Evolutionary conservation across 2,329 filamentous ascomycete genomes (phyloP), one percentile per base, ranked within the genome.

Genomic region (Byssothecium circinans): DNA sequence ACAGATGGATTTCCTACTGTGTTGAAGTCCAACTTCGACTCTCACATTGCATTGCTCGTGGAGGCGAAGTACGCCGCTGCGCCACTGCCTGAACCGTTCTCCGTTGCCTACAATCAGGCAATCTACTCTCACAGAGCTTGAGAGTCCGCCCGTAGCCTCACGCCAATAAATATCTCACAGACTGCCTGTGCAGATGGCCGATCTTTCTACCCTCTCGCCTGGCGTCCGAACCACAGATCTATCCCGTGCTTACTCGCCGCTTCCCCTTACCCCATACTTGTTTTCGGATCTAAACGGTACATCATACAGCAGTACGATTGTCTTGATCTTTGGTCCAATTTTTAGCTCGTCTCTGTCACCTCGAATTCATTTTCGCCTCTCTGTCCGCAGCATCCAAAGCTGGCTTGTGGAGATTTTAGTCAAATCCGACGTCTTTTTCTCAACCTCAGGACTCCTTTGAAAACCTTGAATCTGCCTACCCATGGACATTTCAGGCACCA

Each of bases 61-160:
- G 43, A 14, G 43, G 43, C 43, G 35, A 23, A 35, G 43, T 18
- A 17, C 11, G 32, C 15, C 4, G 18, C 44, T 41, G 30, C 37
- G 44, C 44, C 44, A 47, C 38, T 2, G 6, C 35, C 37, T 25
- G 20, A 45, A 45, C 34, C 36, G n/a, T 32, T 19, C 15, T 19
- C 18, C 12, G 36, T 39, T 27, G 20, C 18, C 18, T 22, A 25
- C 14, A n/a, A 39, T 23, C 22, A 39, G 36, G 20, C 36, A 27
- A 25, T 15, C 12, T n/a, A 15, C 14, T 39, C n/a, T n/a, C n/a
- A n/a, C n/a, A n/a, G n/a, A n/a, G n/a, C n/a, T n/a, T n/a, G n/a
- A n/a, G n/a, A n/a, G n/a, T n/a, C n/a, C n/a, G n/a, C n/a, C n/a
- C n/a, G n/a, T n/a, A n/a, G n/a, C n/a, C n/a, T n/a, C 19, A 25